These are phyloP conservation scores for Blastocystis sp. DNA, from an alignment of 352 stramenopile species.

Conservation along the genomic window DNA sequence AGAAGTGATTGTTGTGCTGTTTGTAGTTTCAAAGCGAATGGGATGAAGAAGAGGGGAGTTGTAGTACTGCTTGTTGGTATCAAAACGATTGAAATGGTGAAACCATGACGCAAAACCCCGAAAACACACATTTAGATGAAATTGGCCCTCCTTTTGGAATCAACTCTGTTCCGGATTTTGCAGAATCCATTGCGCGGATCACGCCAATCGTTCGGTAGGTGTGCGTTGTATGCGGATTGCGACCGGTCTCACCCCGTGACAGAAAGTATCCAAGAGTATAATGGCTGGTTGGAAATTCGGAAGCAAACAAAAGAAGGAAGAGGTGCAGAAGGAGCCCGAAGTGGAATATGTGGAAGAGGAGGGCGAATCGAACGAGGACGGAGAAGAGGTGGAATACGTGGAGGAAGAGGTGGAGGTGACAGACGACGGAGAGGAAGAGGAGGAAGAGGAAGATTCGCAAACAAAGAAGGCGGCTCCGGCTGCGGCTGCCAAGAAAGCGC, in stretches of 20 bases:
- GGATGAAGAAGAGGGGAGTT: not conserved
- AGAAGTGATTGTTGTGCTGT: constrained; percentile 3
- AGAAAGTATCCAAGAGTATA: not conserved
- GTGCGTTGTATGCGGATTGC: not conserved
- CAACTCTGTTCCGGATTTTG: not conserved
- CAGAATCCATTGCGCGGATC: not conserved
- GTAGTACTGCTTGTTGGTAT: too few relatives aligned
- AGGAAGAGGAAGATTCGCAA: not conserved
- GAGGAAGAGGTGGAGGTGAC: constrained; percentile 62
- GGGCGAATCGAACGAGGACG: constrained; percentile 39
- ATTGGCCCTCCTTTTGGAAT: not conserved
- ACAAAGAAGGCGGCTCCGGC: not conserved
- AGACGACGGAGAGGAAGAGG: constrained; percentile 32
- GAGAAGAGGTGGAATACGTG: constrained; percentile 61
- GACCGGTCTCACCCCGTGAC: not conserved
- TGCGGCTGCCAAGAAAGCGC: not conserved
- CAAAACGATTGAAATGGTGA: too few relatives aligned
- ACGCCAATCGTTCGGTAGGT: not conserved
- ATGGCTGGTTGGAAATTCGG: constrained; percentile 62
- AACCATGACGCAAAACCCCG: too few relatives aligned
- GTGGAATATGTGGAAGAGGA: constrained; percentile 59
- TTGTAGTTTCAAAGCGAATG: not conserved
- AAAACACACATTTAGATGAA: not conserved
- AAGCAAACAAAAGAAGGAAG: constrained; percentile 67
- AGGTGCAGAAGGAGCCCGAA: constrained; percentile 7